Evolutionary conservation across 1,284 basidiomycete genomes (phyloP).

Genomic region (Pyrrhoderma lamaoense): DNA sequence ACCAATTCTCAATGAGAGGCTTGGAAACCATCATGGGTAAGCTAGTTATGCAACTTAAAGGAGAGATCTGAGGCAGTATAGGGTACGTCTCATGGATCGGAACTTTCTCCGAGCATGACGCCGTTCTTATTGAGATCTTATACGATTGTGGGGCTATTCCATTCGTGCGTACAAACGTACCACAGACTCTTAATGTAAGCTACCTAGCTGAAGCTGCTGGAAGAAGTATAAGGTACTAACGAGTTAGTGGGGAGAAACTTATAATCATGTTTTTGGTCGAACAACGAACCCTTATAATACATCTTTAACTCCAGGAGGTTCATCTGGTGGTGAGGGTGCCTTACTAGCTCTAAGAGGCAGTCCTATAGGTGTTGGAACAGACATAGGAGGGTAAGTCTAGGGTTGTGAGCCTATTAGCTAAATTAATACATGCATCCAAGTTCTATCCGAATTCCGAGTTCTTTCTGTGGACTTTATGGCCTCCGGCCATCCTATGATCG

Average conservation of each 20-base stretch:
- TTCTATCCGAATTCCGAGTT: constrained; percentile 46
- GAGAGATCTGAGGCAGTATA: constrained; percentile 25
- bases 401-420: background rate
- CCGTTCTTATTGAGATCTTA: constrained; percentile 35
- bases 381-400: constrained; percentile 54
- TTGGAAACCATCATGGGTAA: constrained; percentile 51
- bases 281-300: constrained; percentile 50
- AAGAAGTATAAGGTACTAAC: background rate
- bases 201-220: constrained; percentile 24
- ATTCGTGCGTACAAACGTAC: constrained; percentile 43
- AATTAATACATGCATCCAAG: constrained; percentile 21
- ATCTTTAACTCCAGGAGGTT: constrained; percentile 47
- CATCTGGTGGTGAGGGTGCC: constrained; percentile 52
- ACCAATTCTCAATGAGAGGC: constrained; percentile 55
- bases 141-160: constrained; percentile 38
- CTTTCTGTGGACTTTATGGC: constrained; percentile 45
- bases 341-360: constrained; percentile 54
- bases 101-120: constrained; percentile 30
- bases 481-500: constrained; percentile 50
- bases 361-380: constrained; percentile 63
- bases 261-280: constrained; percentile 38
- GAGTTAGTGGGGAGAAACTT: constrained; percentile 37
- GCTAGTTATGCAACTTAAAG: constrained; percentile 19
- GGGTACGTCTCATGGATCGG: constrained; percentile 38
- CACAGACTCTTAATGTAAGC: constrained; percentile 37